Conservation (phyloP, 768 basidiomycete species). For the Candolleomyces eurysporus region DNA sequence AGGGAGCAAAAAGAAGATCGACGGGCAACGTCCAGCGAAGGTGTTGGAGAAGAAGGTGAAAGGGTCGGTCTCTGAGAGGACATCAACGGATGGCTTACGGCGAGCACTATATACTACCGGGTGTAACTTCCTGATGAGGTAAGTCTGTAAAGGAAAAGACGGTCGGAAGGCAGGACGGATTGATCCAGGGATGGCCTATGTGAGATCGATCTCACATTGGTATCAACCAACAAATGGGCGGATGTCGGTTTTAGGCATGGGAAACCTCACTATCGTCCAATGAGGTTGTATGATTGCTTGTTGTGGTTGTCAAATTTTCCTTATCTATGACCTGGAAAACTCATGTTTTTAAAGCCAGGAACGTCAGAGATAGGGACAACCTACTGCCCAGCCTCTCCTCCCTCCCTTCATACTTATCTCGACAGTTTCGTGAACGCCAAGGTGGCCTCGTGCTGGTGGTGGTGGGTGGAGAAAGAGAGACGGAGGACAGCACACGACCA, state of each 20-base stretch:
- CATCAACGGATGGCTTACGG: background rate
- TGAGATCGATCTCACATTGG: background rate
- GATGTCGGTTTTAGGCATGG: background rate
- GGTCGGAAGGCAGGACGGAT: no score
- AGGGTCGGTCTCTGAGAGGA: background rate
- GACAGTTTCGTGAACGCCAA: no score
- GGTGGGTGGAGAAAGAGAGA: no score
- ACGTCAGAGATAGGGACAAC: background rate
- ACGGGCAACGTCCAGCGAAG: background rate
- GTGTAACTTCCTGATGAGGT: background rate
- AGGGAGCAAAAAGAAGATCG: background rate
- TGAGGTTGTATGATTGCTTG: background rate
- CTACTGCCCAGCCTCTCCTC: background rate
- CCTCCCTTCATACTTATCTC: no score
- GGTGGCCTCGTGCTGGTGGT: no score
- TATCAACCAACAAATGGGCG: background rate
- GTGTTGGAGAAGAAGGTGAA: background rate
- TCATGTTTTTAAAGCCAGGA: background rate
- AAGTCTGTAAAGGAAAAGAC: no score
- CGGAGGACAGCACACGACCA: no score
- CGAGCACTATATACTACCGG: conserved; percentile 2
- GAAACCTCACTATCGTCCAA: conserved; percentile 4
- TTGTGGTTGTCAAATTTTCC: background rate
- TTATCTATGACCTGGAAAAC: background rate
- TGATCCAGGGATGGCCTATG: no score